These are phyloP conservation scores for Xylaria hypoxylon DNA, from an alignment of 2,329 filamentous ascomycete species.

Conservation along the genomic window DNA sequence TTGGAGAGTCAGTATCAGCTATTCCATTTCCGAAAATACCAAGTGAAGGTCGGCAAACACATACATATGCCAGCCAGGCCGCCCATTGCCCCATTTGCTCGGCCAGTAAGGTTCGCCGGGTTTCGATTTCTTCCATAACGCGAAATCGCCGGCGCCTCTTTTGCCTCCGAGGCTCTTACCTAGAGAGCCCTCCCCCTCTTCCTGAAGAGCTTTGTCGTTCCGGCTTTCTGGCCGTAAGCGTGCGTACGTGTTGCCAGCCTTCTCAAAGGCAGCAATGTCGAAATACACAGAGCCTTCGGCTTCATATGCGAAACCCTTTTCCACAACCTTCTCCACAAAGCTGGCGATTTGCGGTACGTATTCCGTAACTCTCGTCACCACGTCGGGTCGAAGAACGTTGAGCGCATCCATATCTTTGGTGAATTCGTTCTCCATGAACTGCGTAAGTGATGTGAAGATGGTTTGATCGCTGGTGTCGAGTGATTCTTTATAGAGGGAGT, in stretches of 20 bases:
- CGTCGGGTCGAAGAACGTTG: slow-evolving; percentile 85
- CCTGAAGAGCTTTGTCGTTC: slow-evolving; percentile 83
- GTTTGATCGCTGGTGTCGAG: slow-evolving; percentile 72
- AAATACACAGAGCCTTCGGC: slow-evolving; percentile 92
- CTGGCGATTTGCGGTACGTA: slow-evolving; percentile 88
- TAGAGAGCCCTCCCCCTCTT: slow-evolving; percentile 90
- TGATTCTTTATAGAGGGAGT: slow-evolving; percentile 72
- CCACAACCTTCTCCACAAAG: slow-evolving; percentile 84
- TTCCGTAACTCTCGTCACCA: slow-evolving; percentile 90
- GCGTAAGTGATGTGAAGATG: slow-evolving; percentile 88
- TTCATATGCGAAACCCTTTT: slow-evolving; percentile 88
- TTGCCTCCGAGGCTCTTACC: slow-evolving; percentile 73
- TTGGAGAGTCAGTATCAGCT: slow-evolving; percentile 16
- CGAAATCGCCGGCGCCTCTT: slow-evolving; percentile 84
- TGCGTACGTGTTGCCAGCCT: slow-evolving; percentile 85
- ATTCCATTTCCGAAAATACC: background rate
- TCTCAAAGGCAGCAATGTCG: slow-evolving; percentile 88
- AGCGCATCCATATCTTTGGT: slow-evolving; percentile 87
- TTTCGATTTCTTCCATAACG: slow-evolving; percentile 93
- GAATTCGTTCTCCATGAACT: slow-evolving; percentile 88
- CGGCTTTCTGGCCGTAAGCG: slow-evolving; percentile 86
- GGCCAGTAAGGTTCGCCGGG: slow-evolving; percentile 91
- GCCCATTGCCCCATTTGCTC: slow-evolving; percentile 86
- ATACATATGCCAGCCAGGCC: slow-evolving; percentile 91
- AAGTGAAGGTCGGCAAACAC: slow-evolving; percentile 10